Evolutionary conservation across 2,329 filamentous ascomycete species (phyloP).

Genomic region (Amauroascus verrucosus): DNA sequence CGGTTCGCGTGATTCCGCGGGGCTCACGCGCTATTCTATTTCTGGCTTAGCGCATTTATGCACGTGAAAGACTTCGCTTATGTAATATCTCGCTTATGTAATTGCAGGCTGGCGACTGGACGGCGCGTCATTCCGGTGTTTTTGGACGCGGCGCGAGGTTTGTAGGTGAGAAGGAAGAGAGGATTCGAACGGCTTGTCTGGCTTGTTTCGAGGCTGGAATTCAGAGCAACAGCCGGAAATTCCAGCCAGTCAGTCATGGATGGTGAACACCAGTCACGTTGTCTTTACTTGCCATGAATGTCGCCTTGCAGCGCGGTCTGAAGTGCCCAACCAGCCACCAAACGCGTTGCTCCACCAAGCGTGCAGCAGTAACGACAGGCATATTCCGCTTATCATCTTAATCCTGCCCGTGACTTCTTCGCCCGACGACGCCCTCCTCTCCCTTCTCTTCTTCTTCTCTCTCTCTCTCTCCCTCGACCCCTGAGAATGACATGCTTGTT

Average conservation of each 20-base stretch:
- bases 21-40: neutral
- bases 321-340: constrained; percentile 13
- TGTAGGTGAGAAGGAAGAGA: neutral
- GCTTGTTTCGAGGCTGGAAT: neutral
- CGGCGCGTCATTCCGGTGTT: constrained; percentile 4
- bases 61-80: neutral
- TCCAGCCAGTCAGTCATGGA: neutral
- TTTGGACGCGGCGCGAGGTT: constrained; percentile 2
- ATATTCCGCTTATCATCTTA: constrained; percentile 5
- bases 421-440: constrained; percentile 9
- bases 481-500: constrained; percentile 9
- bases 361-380: constrained; percentile 14
- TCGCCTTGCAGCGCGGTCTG: constrained; percentile 2
- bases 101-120: constrained; percentile 3
- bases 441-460: constrained; percentile 3
- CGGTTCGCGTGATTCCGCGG: neutral
- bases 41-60: neutral
- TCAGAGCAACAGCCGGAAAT: no score
- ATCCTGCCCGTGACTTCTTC: constrained; percentile 15
- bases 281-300: neutral
- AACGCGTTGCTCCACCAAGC: constrained; percentile 15
- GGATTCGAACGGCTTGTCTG: neutral
- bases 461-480: constrained; percentile 1
- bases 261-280: neutral
- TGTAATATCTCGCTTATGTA: neutral